Evolutionary conservation across 2,329 filamentous ascomycete genomes (phyloP), one percentile per base, ranked within the genome.

Genomic region (Beauveria sp.): DNA sequence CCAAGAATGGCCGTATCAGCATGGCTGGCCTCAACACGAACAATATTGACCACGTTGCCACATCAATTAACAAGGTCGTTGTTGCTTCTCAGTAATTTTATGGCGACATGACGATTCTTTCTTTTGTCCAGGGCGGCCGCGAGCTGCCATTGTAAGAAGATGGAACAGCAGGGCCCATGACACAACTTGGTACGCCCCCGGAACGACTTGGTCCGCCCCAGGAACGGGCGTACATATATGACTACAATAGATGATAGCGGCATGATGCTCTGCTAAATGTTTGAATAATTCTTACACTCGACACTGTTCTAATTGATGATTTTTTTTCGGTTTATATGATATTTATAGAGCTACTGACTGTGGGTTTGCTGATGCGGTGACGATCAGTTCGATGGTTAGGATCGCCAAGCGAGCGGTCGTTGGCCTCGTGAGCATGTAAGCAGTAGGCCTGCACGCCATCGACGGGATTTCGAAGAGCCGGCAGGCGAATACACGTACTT

Each of bases 11-110:
- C 24, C 89, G 95, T 54, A 96, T 98, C 76, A 96, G 90, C 73
- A 98, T 99, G 93, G 95, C 95, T 5, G 95, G 95, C n/a, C 79
- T 98, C 67, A 98, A 98, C 76, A 89, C 90, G 28, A 79, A 88
- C 70, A 99, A 98, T 73, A 82, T 98, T 63, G 91, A 96, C 61
- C 96, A 97, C 77, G 90, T 98, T 70, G 95, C 93, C 53, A 87
- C 89, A 75, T 91, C 93, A 1, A 85, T 98, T 14, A 89, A 97
- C 73, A 89, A 88, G 75, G 90, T 93, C 38, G 91, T 98, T 26
- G 67, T 28, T 26, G 54, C 45, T 24, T 62, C 54, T 8, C 65
- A 67, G 65, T 71, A 67, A 66, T n/a, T 28, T 38, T 42, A 9
- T 5, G 18, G 50, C 51, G 40, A 6, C 26, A 31, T 10, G 45